A percentile compares a stretch with the other conserved stretches of the same genome.
Conservation (phyloP, 495 filamentous ascomycete species). For the Aspergillus leporis region DNA sequence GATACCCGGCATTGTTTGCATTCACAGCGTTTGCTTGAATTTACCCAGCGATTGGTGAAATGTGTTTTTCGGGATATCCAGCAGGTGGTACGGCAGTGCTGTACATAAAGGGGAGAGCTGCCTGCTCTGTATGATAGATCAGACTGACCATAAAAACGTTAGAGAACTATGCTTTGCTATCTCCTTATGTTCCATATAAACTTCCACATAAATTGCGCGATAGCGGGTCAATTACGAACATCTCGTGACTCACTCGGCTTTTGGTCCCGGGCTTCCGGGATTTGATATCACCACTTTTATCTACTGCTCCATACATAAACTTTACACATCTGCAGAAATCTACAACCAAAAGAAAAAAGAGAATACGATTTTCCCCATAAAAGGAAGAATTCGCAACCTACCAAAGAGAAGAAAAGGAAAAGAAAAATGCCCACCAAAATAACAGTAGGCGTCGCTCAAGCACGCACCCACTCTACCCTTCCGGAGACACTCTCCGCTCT, state of each 20-base stretch:
- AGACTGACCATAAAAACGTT: neutral
- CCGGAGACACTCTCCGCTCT: constrained; percentile 67
- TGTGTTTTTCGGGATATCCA: neutral
- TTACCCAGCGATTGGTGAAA: constrained; percentile 4
- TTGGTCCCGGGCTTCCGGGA: neutral
- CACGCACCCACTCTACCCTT: constrained; percentile 66
- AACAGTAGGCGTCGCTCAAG: constrained; percentile 75
- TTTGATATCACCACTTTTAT: neutral
- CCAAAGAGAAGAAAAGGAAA: constrained; percentile 17
- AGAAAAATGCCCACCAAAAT: constrained; percentile 48
- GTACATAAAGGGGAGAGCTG: constrained; percentile 2
- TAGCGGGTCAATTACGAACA: neutral
- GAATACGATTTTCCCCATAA: neutral
- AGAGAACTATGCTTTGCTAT: neutral
- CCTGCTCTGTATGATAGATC: constrained; percentile 1
- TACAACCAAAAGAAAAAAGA: neutral
- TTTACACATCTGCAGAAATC: neutral
- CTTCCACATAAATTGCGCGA: no score
- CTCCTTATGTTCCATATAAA: no score
- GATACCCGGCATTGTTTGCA: constrained; percentile 35
- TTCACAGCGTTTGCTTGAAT: constrained; percentile 2
- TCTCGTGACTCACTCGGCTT: neutral
- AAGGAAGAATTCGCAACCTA: neutral
- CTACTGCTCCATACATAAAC: neutral
- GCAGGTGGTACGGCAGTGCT: constrained; percentile 1